Conservation (phyloP, 495 filamentous ascomycete genomes). For the Aspergillus conjunctus region DNA sequence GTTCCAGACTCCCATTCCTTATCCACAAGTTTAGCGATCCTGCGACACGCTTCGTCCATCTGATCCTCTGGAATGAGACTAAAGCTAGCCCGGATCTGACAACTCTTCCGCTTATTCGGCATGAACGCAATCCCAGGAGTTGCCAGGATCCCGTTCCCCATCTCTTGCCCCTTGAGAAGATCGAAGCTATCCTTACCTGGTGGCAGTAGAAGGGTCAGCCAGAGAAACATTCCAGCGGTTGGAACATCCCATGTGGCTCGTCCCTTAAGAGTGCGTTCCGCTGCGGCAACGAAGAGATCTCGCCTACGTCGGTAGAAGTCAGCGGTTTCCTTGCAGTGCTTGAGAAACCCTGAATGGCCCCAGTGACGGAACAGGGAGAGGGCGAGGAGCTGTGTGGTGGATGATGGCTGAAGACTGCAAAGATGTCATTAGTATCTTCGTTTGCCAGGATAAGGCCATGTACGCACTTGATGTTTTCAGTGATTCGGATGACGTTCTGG, state of each 20-base stretch:
- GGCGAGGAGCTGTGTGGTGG: constrained; percentile 13
- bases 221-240: constrained; percentile 15
- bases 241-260: constrained; percentile 10
- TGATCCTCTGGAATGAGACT: constrained; percentile 8
- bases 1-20: neutral
- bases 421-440: too few species aligned
- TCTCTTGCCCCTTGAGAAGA: neutral
- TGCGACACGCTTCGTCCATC: constrained; percentile 6
- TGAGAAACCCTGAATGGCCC: constrained; percentile 7
- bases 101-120: constrained; percentile 4
- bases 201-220: constrained; percentile 5
- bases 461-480: neutral
- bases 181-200: constrained; percentile 10
- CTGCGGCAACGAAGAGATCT: constrained; percentile 8
- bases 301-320: constrained; percentile 7
- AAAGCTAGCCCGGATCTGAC: constrained; percentile 11
- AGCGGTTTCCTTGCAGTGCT: constrained; percentile 2
- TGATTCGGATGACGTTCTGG: neutral
- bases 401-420: constrained; percentile 10
- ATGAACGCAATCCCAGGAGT: constrained; percentile 6
- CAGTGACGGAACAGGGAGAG: constrained; percentile 8
- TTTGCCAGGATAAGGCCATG: too few species aligned
- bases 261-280: neutral
- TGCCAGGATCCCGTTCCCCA: constrained; percentile 2
- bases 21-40: constrained; percentile 10